These are phyloP conservation scores for Trichoderma polysporum DNA, from an alignment of 2,329 filamentous ascomycete genomes.

Conservation along the genomic window DNA sequence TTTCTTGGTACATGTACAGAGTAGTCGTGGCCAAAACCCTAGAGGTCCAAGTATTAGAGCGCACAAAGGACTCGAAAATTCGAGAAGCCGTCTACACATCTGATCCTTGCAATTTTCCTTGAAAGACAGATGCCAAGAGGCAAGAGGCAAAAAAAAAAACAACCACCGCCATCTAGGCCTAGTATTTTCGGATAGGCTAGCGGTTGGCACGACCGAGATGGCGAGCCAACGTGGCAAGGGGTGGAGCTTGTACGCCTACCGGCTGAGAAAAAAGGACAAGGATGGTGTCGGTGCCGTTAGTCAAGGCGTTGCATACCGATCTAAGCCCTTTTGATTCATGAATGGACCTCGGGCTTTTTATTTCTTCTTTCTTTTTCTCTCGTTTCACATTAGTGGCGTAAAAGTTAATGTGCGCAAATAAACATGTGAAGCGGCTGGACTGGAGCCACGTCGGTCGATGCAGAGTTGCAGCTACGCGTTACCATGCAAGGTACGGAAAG, in stretches of 20 bases:
- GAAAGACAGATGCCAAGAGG: not conserved
- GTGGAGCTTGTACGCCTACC: not conserved
- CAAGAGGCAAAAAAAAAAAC: not conserved
- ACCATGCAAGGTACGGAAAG: not conserved
- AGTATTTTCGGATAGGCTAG: not conserved
- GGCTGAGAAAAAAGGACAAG: not conserved
- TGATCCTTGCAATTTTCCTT: not conserved
- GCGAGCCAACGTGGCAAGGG: constrained; percentile 7
- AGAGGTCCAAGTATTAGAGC: not conserved
- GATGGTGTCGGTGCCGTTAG: not conserved
- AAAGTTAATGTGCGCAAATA: not conserved
- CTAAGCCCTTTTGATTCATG: not conserved
- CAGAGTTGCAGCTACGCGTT: not conserved
- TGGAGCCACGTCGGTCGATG: constrained; percentile 8
- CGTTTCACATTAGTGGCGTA: constrained; percentile 1
- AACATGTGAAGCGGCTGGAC: not conserved
- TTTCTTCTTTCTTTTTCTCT: not conserved
- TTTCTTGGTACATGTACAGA: not conserved
- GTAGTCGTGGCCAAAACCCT: not conserved
- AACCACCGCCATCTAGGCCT: constrained; percentile 2
- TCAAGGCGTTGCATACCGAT: not conserved
- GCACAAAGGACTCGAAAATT: not conserved
- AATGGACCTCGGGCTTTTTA: not conserved
- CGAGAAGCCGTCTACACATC: not conserved
- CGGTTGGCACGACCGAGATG: not conserved